These are phyloP conservation scores for Pichia sp. DNA, from an alignment of 1,139 yeast species.

Conservation along the genomic window DNA sequence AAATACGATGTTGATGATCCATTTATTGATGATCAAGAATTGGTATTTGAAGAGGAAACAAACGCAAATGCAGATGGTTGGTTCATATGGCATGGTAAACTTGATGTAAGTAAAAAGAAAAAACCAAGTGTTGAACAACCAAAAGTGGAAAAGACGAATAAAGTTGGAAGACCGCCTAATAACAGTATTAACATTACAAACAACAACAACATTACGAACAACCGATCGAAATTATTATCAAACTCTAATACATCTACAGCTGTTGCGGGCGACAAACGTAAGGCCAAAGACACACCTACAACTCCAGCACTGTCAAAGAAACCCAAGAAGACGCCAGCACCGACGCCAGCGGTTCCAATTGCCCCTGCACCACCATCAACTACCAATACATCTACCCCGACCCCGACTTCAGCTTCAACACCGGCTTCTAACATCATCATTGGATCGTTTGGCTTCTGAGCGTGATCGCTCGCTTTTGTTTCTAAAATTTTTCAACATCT, in stretches of 20 bases:
- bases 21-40: slow-evolving; percentile 90
- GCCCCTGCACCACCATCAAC: background rate
- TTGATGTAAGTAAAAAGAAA: slow-evolving; percentile 52
- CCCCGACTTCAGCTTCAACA: background rate
- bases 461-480: background rate
- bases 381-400: background rate
- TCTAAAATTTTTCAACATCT: background rate
- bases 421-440: slow-evolving; percentile 9
- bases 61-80: slow-evolving; percentile 93
- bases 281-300: background rate
- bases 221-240: background rate
- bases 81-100: slow-evolving; percentile 91
- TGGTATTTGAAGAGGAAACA: slow-evolving; percentile 88
- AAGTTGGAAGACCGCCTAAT: too few species aligned
- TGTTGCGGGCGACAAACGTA: background rate
- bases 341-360: too few species aligned
- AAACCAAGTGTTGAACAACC: background rate
- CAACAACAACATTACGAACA: background rate
- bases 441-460: slow-evolving; percentile 15
- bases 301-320: background rate
- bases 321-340: too few species aligned
- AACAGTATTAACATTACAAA: background rate
- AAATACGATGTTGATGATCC: slow-evolving; percentile 93
- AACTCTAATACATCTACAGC: background rate
- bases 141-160: background rate